These are phyloP conservation scores for Cadophora gregata DNA, from an alignment of 2,329 filamentous ascomycete genomes.

Conservation along the genomic window DNA sequence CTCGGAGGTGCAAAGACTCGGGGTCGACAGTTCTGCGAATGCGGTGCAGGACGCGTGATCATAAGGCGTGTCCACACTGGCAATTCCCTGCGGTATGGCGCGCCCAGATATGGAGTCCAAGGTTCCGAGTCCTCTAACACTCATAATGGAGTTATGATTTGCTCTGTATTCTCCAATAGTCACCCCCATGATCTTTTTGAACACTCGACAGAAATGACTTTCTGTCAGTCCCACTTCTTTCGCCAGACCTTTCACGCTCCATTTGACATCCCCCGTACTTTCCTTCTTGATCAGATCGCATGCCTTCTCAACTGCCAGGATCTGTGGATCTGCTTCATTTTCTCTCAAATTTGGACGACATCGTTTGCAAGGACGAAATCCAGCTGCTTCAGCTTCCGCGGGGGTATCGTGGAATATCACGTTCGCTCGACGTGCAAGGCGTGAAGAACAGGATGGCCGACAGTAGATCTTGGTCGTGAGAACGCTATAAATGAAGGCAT, in stretches of 20 bases:
- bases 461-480: slow-evolving; percentile 60
- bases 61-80: not conserved
- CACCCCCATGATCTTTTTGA: slow-evolving; percentile 59
- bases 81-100: too few species aligned
- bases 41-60: not conserved
- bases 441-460: slow-evolving; percentile 64
- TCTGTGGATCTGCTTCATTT: slow-evolving; percentile 49
- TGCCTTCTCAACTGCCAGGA: slow-evolving; percentile 50
- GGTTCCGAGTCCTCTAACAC: too few species aligned
- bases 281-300: slow-evolving; percentile 41
- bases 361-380: slow-evolving; percentile 63
- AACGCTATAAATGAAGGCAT: slow-evolving; percentile 56
- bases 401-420: slow-evolving; percentile 58
- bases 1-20: not conserved
- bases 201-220: slow-evolving; percentile 64
- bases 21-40: not conserved
- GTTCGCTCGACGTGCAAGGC: slow-evolving; percentile 65
- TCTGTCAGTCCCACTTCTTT: slow-evolving; percentile 58
- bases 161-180: slow-evolving; percentile 45
- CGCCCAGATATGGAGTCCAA: too few species aligned
- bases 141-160: not conserved
- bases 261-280: slow-evolving; percentile 33
- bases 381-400: slow-evolving; percentile 51
- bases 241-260: slow-evolving; percentile 55
- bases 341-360: slow-evolving; percentile 51